Base-by-base conservation (phyloP, 2,329 filamentous ascomycete species). In the Colletotrichum incanum region DNA sequence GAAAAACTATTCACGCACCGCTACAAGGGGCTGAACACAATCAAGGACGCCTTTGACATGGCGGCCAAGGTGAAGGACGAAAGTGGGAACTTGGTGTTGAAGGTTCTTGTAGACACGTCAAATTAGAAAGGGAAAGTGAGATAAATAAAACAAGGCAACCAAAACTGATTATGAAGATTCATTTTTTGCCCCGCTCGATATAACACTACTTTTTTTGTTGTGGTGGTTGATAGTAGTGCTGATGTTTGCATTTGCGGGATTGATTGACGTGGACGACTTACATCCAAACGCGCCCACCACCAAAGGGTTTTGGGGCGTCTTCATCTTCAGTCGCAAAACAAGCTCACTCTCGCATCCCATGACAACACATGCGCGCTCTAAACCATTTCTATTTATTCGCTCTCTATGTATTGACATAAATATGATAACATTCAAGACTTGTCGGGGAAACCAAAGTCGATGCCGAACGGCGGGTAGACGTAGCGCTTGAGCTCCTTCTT, bases 361-460 rank as follows among this genome's bases (percentile, higher is more conserved):
- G 39, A 43, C 16, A 9, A 34, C 18, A 9, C 8, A 9, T 9
- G 6, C 23, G 9, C 39, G 65, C 60, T 65, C 34, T 31, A 20
- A 50, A 56, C 54, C 28, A 52, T n/a, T 47, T 61, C 23, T 59
- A 58, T 55, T 41, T 12, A 39, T 59, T 37, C 49, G 26, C 43
- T 63, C 43, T 63, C 66, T 69, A 59, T 65, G 5, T 47, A 14
- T 23, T 41, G 41, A 12, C 23, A 58, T 26, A 58, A 28, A n/a
- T 34, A 43, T 56, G 16, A 28, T 16, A 43, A n/a, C 16, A 54
- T 60, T 37, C 76, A 79, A 61, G 74, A 78, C 86, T 92, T 92
- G 79, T 93, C 92, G n/a, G 91, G 91, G 84, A 93, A 93, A 2
- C 92, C 92, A 79, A 94, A 92, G 77, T 92, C 86, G 60, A 92